phyloP scores from a whole-genome alignment of 257 asterid species.

The Penstemon newberryi region DNA sequence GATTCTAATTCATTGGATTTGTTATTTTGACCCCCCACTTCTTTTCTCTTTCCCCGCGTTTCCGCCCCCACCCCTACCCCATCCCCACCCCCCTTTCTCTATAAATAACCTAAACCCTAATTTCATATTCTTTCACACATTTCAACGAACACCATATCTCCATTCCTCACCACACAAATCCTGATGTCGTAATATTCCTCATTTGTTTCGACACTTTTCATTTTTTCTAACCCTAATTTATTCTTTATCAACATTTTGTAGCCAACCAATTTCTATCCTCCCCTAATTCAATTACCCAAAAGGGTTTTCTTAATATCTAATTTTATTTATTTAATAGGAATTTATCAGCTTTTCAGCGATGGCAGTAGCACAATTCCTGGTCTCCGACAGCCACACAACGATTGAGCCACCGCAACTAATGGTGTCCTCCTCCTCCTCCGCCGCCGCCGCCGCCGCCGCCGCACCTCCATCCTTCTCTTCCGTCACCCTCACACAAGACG shows the following conservation, averaged over 20 bases:
- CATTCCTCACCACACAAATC: slow-evolving; percentile 27
- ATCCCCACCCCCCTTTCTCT: not conserved
- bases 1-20: no score
- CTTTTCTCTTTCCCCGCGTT: slow-evolving; percentile 20
- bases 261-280: slow-evolving; percentile 36
- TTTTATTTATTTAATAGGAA: not conserved
- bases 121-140: slow-evolving; percentile 21
- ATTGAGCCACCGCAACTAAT: slow-evolving; percentile 37
- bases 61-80: not conserved
- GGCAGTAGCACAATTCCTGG: slow-evolving; percentile 53
- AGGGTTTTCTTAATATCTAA: not conserved
- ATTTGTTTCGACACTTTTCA: not conserved
- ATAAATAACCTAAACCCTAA: slow-evolving; percentile 40
- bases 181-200: not conserved
- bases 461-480: slow-evolving; percentile 1
- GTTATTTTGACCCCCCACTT: not conserved
- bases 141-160: slow-evolving; percentile 30
- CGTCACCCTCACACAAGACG: slow-evolving; percentile 53
- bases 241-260: not conserved
- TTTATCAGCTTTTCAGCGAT: slow-evolving; percentile 24
- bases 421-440: slow-evolving; percentile 35
- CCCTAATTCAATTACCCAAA: slow-evolving; percentile 19
- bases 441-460: slow-evolving; percentile 17
- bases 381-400: slow-evolving; percentile 34
- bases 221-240: not conserved